Percentiles rank a stretch among this genome's conserved stretches.
These are phyloP conservation scores for Neolentinus lepideus DNA, from an alignment of 1,284 basidiomycete species.

Conservation along the genomic window DNA sequence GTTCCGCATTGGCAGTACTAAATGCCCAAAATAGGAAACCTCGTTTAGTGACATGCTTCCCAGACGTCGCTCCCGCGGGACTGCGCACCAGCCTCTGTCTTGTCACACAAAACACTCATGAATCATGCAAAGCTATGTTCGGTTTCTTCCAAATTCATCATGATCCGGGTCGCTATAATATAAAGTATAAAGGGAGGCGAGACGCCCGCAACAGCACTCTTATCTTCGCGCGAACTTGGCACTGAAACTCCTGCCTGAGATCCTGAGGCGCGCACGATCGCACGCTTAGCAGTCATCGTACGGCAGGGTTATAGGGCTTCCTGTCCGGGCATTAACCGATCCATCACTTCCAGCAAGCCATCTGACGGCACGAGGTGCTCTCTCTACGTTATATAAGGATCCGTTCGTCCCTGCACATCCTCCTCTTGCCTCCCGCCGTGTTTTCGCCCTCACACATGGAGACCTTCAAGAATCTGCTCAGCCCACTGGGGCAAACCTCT, in stretches of 20 bases:
- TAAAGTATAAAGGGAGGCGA: too few species aligned
- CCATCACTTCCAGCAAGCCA: not conserved
- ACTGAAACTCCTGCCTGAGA: slow-evolving; percentile 1
- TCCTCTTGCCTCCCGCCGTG: slow-evolving; percentile 10
- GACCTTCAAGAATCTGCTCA: slow-evolving; percentile 49
- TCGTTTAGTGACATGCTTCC: not conserved
- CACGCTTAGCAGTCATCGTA: not conserved
- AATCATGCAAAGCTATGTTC: not conserved
- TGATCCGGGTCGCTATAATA: not conserved
- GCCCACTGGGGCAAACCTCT: slow-evolving; percentile 46
- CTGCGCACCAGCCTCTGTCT: not conserved
- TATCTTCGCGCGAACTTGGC: not conserved
- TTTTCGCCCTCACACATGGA: slow-evolving; percentile 36
- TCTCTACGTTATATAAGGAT: slow-evolving; percentile 3
- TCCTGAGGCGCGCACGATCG: not conserved
- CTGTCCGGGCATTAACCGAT: not conserved
- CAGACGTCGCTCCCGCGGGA: not conserved
- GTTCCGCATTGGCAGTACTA: not conserved
- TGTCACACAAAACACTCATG: not conserved
- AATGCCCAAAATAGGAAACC: not conserved
- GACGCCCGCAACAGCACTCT: too few species aligned
- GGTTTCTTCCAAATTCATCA: not conserved
- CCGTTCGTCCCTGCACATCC: slow-evolving; percentile 13
- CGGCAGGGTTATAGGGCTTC: not conserved
- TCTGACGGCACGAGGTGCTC: slow-evolving; percentile 9